phyloP scores from a whole-genome alignment of 371 early-diverging fungal species.

The Mortierella sp. region DNA sequence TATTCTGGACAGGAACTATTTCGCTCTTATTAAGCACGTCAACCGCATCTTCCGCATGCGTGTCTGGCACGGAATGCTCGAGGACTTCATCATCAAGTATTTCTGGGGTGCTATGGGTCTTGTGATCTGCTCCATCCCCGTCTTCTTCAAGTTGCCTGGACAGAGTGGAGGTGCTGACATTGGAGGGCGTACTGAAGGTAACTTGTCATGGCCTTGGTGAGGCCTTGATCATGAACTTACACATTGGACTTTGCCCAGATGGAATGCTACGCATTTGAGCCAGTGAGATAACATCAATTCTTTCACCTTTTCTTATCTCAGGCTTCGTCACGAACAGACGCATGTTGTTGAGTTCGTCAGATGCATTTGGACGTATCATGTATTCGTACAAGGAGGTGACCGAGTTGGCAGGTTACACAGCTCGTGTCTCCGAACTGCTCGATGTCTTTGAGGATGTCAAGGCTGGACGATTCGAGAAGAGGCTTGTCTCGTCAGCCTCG shows the following conservation, averaged over 20 bases:
- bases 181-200: constrained; percentile 69
- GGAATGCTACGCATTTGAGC: too few species aligned
- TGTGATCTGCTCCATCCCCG: constrained; percentile 89
- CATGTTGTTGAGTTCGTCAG: constrained; percentile 81
- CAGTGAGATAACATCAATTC: too few species aligned
- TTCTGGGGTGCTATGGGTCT: constrained; percentile 96
- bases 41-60: constrained; percentile 82
- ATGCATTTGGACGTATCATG: constrained; percentile 93
- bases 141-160: constrained; percentile 79
- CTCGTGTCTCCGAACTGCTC: constrained; percentile 81
- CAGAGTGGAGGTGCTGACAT: constrained; percentile 55
- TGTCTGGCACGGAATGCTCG: constrained; percentile 88
- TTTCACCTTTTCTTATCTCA: constrained; percentile 12
- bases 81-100: constrained; percentile 92
- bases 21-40: constrained; percentile 81
- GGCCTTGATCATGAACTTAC: too few species aligned
- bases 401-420: constrained; percentile 93
- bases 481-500: constrained; percentile 67
- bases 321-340: constrained; percentile 94
- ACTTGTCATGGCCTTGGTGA: too few species aligned
- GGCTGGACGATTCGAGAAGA: constrained; percentile 75
- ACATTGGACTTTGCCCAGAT: too few species aligned
- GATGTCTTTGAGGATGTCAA: constrained; percentile 87
- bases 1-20: constrained; percentile 81
- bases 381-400: constrained; percentile 90